Evolutionary conservation across 1,284 basidiomycete genomes (phyloP), one percentile per base, ranked within the genome.

Genomic region (Fistulinella staudtii): DNA sequence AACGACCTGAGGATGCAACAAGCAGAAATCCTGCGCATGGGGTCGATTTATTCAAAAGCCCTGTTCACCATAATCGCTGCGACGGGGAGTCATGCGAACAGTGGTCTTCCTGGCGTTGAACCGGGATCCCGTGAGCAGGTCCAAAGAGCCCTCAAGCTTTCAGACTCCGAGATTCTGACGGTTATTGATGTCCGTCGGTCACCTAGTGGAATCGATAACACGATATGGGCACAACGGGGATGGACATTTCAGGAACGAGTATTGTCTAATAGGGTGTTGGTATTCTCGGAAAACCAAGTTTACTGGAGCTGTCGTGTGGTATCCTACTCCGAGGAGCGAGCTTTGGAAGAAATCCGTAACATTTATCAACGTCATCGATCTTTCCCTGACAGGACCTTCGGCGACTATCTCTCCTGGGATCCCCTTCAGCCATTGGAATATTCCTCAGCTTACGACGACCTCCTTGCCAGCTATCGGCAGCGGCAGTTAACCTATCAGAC

Each of bases 181-280:
- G 34, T 47, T 31, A 37, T 55, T 8, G 53, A 55, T 29, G 2
- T 42, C 13, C 30, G 13, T 18, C 34, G 20, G 3, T 11, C 39
- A 10, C 14, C 30, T 1, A 18, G n/a, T 9, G 36, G 43, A 17
- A 53, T 58, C n/a, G 21, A 40, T 3, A 4, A 6, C 4, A 49
- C 46, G 7, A 3, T 4, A 11, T 57, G 56, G 56, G 41, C 38
- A 14, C 22, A 43, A 9, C 40, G 55, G 15, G 57, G 37, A 6
- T 60, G 57, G 54, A 57, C 54, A 6, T 59, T 59, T 27, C 57
- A 56, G 29, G 54, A 56, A 21, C 52, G 52, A 27, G 13, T 52
- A 1, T 21, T 59, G 22, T 56, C 57, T 4, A 43, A 24, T 25
- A 56, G 54, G 17, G 30, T 51, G 5, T 36, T 56, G 30, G 52